phyloP scores from a whole-genome alignment of 2,329 filamentous ascomycete genomes.

The Colletotrichum viniferum region DNA sequence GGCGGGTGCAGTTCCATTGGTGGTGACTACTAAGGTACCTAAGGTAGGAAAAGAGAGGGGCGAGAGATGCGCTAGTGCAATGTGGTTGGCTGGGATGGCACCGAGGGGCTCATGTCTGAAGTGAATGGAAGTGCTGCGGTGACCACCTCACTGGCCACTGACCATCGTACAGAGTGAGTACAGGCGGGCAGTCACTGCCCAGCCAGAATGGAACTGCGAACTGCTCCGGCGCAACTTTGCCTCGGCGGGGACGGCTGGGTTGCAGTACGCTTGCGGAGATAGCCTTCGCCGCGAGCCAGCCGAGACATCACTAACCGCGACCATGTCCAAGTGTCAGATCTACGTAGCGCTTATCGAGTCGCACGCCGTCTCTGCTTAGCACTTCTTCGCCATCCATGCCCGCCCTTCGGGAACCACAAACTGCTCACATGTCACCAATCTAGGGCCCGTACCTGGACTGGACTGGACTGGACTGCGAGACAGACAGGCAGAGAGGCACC shows the following conservation, averaged over 20 bases:
- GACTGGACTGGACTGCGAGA: background rate
- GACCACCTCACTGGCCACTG: background rate
- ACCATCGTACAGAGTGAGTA: background rate
- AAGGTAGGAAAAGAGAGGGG: slow-evolving; percentile 9
- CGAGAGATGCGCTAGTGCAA: background rate
- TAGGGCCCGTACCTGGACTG: background rate
- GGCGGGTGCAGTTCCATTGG: background rate
- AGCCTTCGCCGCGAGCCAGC: background rate
- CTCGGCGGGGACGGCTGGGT: background rate
- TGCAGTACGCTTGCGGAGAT: slow-evolving; percentile 17
- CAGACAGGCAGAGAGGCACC: background rate
- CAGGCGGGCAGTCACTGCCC: background rate
- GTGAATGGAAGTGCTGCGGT: background rate
- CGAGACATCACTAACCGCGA: slow-evolving; percentile 16
- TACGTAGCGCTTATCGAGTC: background rate
- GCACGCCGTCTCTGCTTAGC: slow-evolving; percentile 16
- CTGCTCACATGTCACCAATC: slow-evolving; percentile 19
- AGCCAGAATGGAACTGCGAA: background rate
- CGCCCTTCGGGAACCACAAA: slow-evolving; percentile 6
- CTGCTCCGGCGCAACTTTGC: background rate
- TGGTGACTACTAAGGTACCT: background rate
- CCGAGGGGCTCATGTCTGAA: background rate
- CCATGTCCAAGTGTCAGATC: slow-evolving; percentile 17
- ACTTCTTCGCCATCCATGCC: background rate
- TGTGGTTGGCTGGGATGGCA: slow-evolving; percentile 12